Conservation (phyloP, 2,329 filamentous ascomycete species). For the Aspergillus quadricinctus region DNA sequence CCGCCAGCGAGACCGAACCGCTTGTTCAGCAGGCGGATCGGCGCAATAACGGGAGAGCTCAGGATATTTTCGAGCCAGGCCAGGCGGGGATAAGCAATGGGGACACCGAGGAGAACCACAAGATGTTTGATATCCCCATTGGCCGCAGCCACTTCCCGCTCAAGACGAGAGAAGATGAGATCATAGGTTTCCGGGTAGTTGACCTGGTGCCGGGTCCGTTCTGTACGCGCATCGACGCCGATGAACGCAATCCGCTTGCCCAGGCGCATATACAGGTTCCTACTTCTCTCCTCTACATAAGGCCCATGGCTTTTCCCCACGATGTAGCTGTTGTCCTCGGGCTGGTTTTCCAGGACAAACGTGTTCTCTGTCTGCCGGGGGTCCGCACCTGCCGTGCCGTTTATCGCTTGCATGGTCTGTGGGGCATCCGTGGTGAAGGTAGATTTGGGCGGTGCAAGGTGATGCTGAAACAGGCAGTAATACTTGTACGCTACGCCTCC, state of each 20-base stretch:
- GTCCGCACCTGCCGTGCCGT: constrained; percentile 55
- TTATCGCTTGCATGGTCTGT: constrained; percentile 47
- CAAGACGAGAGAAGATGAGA: constrained; percentile 54
- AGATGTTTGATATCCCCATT: constrained; percentile 59
- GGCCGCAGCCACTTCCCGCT: constrained; percentile 47
- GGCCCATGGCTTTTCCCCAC: constrained; percentile 68
- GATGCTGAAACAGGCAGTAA: constrained; percentile 66
- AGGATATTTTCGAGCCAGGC: constrained; percentile 97
- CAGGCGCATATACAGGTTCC: constrained; percentile 60
- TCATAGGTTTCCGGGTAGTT: constrained; percentile 71
- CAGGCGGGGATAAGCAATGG: constrained; percentile 67
- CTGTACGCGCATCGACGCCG: constrained; percentile 58
- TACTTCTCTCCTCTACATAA: constrained; percentile 59
- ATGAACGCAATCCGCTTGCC: constrained; percentile 61
- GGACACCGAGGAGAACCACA: constrained; percentile 62
- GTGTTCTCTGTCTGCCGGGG: constrained; percentile 68
- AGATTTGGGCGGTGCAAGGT: constrained; percentile 75
- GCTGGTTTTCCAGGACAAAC: constrained; percentile 60
- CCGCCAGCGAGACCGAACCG: constrained; percentile 81
- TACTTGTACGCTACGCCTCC: constrained; percentile 57
- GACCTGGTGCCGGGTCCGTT: constrained; percentile 85
- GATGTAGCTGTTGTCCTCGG: constrained; percentile 70
- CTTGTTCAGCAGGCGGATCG: constrained; percentile 84
- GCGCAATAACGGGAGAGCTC: constrained; percentile 77
- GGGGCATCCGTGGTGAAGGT: constrained; percentile 77